Base-by-base conservation (phyloP, 1,284 basidiomycete species). In the Veloporphyrellus conicus region DNA sequence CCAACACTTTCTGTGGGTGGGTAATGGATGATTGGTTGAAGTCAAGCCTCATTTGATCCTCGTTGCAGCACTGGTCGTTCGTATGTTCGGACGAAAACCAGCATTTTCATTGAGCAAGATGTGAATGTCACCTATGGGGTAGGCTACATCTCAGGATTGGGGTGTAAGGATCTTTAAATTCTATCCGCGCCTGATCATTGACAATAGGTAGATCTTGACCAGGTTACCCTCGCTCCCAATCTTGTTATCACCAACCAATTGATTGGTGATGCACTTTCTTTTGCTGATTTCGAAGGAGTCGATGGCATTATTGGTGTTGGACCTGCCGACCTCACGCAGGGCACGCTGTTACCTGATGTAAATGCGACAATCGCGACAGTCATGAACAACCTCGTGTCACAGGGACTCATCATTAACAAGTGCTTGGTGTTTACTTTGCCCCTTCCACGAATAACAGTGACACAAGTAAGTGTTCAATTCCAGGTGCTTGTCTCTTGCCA, bases 1-100 rank as follows among this genome's bases (percentile, higher is more conserved):
- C 64, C 37, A 69, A 68, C 43, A 67, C 57, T 1, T 68, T 58
- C 39, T 58, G 62, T 29, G 68, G 62, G 65, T 63, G 29, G 43
- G 63, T 49, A 3, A n/a, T 19, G n/a, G 1, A n/a, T 16, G 25
- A 8, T 52, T 3, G 18, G 19, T 41, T 12, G 20, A 19, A 16
- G 10, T 22, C 9, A 14, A 25, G 19, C 16, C 8, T 8, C 10
- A 15, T 32, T 34, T 3, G 1, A 46, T 36, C 35, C 2, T 36
- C 7, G 28, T 43, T 37, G 18, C 29, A 65, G 64, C 6, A 48
- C 45, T 28, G 53, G 51, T 9, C 51, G 0, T 8, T 31, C 45
- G 14, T 68, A 60, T 31, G 45, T 45, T 33, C 47, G 35, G 22
- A 68, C 64, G 10, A 46, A 41, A 18, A 59, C 62, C 1, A 58